phyloP scores from a whole-genome alignment of 208 protist species.

The Crithidia brevicula region DNA sequence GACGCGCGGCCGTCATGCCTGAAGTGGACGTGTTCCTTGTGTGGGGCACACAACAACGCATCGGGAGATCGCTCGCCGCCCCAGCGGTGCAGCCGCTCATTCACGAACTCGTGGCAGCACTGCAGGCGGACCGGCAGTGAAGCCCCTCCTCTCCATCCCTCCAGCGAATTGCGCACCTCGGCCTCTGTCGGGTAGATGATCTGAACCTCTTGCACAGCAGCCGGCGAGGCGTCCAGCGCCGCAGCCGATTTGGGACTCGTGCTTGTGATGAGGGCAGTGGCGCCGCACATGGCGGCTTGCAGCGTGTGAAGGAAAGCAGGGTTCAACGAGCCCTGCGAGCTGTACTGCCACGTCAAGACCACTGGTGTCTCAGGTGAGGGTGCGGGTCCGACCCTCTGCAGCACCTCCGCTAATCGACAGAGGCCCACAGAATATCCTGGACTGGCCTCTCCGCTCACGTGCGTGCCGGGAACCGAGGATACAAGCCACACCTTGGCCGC shows the following conservation, averaged over 20 bases:
- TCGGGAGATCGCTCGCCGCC: background rate
- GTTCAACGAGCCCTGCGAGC: slow-evolving; percentile 73
- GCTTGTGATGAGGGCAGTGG: background rate
- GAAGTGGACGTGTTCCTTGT: too few relatives aligned
- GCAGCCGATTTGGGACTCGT: background rate
- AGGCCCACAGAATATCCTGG: slow-evolving; percentile 41
- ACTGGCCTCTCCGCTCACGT: slow-evolving; percentile 21
- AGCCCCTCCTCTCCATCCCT: slow-evolving; percentile 79
- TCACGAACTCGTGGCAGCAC: slow-evolving; percentile 69
- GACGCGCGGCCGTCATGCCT: slow-evolving; percentile 4
- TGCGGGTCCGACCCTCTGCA: background rate
- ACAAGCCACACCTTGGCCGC: slow-evolving; percentile 62
- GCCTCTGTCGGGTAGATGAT: slow-evolving; percentile 84
- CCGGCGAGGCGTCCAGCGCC: too few relatives aligned
- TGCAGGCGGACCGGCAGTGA: slow-evolving; percentile 66
- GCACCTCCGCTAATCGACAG: slow-evolving; percentile 36
- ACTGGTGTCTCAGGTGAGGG: background rate
- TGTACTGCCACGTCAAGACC: slow-evolving; percentile 84
- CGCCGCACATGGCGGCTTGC: slow-evolving; percentile 42
- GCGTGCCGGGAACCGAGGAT: slow-evolving; percentile 64
- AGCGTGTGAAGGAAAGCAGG: slow-evolving; percentile 52
- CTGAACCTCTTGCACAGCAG: slow-evolving; percentile 35
- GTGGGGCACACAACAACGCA: too few relatives aligned
- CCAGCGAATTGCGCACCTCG: slow-evolving; percentile 71
- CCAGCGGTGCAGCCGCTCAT: slow-evolving; percentile 77